Evolutionary conservation across 495 filamentous ascomycete genomes (phyloP).

Genomic region (Penicillium atrosanguineum): DNA sequence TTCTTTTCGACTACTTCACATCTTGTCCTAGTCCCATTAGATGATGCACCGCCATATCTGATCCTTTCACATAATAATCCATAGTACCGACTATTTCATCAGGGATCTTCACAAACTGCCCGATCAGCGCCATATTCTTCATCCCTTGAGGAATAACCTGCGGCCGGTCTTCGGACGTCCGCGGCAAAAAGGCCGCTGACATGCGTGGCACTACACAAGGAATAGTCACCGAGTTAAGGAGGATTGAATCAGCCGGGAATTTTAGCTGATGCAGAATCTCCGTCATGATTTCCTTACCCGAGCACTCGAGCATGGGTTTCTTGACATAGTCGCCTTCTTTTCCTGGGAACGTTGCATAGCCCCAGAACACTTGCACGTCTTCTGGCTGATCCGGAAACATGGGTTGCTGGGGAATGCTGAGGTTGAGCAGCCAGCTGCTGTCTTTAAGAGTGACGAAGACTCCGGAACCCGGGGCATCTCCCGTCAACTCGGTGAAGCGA

Average conservation of each 20-base stretch:
- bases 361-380: constrained; percentile 35
- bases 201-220: constrained; percentile 35
- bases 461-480: neutral
- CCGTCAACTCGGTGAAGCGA: neutral
- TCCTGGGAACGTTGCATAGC: constrained; percentile 37
- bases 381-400: constrained; percentile 35
- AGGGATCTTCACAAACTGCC: constrained; percentile 43
- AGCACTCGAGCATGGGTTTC: constrained; percentile 41
- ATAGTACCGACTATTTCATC: constrained; percentile 39
- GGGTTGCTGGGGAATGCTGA: constrained; percentile 27
- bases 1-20: no score
- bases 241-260: constrained; percentile 18
- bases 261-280: constrained; percentile 37
- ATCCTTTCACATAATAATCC: constrained; percentile 43
- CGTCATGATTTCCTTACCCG: constrained; percentile 38
- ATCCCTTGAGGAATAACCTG: constrained; percentile 33
- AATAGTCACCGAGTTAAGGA: constrained; percentile 25
- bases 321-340: constrained; percentile 31
- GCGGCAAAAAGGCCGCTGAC: constrained; percentile 29
- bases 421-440: neutral
- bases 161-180: constrained; percentile 31
- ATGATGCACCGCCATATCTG: constrained; percentile 38
- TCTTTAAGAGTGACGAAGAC: constrained; percentile 1
- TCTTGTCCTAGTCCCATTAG: constrained; percentile 17
- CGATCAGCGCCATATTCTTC: constrained; percentile 39